These are phyloP conservation scores for Mycena polygramma DNA, from an alignment of 768 basidiomycete genomes.

Conservation along the genomic window DNA sequence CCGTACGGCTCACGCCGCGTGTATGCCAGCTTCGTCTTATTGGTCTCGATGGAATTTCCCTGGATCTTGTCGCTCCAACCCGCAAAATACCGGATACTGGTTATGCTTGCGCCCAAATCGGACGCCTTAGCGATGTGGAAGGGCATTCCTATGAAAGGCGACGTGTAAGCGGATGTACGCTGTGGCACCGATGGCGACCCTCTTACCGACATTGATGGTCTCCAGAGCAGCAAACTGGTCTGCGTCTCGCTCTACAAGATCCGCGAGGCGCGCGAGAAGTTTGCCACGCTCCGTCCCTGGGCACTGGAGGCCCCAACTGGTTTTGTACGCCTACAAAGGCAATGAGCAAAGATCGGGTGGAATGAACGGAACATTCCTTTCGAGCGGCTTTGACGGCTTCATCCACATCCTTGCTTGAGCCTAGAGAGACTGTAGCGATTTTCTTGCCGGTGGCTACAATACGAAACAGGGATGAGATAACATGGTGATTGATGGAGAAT, in stretches of 20 bases:
- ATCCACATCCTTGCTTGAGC: slow-evolving; percentile 72
- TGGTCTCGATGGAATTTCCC: slow-evolving; percentile 72
- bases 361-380: neutral
- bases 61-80: slow-evolving; percentile 84
- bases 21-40: slow-evolving; percentile 62
- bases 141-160: slow-evolving; percentile 43
- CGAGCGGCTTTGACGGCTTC: slow-evolving; percentile 69
- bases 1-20: slow-evolving; percentile 75
- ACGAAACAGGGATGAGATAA: too few species aligned
- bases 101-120: slow-evolving; percentile 47
- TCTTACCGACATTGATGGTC: slow-evolving; percentile 57
- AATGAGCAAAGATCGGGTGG: neutral
- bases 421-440: slow-evolving; percentile 62
- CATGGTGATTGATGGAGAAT: too few species aligned
- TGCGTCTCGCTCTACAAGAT: slow-evolving; percentile 62
- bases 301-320: slow-evolving; percentile 63
- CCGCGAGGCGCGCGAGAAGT: slow-evolving; percentile 62
- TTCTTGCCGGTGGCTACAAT: slow-evolving; percentile 48
- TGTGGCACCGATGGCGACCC: neutral
- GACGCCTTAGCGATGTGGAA: slow-evolving; percentile 36
- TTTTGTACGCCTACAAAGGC: slow-evolving; percentile 45
- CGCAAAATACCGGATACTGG: slow-evolving; percentile 73
- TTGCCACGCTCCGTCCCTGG: slow-evolving; percentile 54
- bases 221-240: slow-evolving; percentile 66
- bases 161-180: neutral